Percentiles rank a stretch among this genome's conserved stretches.
phyloP scores from a whole-genome alignment of 2,329 filamentous ascomycete genomes.

The Phyllosticta citriasiana region DNA sequence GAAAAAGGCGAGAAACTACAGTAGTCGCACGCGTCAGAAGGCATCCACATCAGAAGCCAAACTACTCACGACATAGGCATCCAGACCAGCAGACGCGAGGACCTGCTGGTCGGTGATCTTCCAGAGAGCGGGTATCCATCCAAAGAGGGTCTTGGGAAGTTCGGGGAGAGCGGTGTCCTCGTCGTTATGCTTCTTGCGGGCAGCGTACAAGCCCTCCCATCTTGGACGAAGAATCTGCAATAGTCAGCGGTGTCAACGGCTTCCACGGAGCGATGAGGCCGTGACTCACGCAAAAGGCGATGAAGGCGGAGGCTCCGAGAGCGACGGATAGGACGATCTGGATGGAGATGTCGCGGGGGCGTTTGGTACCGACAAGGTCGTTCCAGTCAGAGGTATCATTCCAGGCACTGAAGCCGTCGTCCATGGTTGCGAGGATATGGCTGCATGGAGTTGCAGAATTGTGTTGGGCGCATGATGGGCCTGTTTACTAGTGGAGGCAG shows the following conservation, averaged over 20 bases:
- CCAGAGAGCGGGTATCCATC: conserved; percentile 85
- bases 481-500: not conserved
- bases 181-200: conserved; percentile 67
- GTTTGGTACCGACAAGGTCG: conserved; percentile 24
- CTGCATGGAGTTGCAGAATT: conserved; percentile 4
- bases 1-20: conserved; percentile 80
- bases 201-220: conserved; percentile 87
- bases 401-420: conserved; percentile 12
- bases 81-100: conserved; percentile 78
- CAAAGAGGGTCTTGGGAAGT: conserved; percentile 75
- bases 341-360: conserved; percentile 38
- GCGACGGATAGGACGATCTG: conserved; percentile 65
- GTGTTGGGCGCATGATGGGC: not conserved
- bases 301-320: conserved; percentile 60
- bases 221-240: conserved; percentile 68
- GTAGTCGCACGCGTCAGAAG: conserved; percentile 3
- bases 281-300: conserved; percentile 61
- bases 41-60: not conserved
- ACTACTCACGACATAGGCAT: conserved; percentile 73
- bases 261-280: not conserved
- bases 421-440: conserved; percentile 10
- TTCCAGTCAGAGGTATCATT: conserved; percentile 13
- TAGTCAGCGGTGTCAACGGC: conserved; percentile 16
- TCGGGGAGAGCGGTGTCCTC: conserved; percentile 59
- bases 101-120: conserved; percentile 81